phyloP scores from a whole-genome alignment of 2,329 filamentous ascomycete species.

The Gremmenia infestans region DNA sequence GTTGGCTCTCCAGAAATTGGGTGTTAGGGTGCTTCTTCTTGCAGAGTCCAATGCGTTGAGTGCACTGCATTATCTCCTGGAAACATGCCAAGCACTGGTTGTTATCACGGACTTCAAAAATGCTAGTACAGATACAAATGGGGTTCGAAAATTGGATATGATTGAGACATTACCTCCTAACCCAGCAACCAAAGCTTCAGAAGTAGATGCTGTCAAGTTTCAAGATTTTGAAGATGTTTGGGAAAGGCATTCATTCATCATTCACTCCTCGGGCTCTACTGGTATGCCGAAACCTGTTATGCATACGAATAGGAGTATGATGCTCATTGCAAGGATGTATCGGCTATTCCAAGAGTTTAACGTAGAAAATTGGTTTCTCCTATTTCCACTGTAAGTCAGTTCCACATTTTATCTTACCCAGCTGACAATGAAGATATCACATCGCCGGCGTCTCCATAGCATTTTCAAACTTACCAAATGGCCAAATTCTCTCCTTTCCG shows the following conservation, averaged over 20 bases:
- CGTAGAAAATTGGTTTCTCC: slow-evolving; percentile 32
- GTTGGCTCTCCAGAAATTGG: slow-evolving; percentile 30
- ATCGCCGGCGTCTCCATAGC: slow-evolving; percentile 30
- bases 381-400: slow-evolving; percentile 28
- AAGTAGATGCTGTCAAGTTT: slow-evolving; percentile 24
- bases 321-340: slow-evolving; percentile 33
- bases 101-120: slow-evolving; percentile 29
- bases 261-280: slow-evolving; percentile 30
- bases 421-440: slow-evolving; percentile 22
- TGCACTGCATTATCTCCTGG: slow-evolving; percentile 26
- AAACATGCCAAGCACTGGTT: slow-evolving; percentile 24
- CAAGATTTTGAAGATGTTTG: slow-evolving; percentile 29
- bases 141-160: slow-evolving; percentile 21
- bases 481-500: slow-evolving; percentile 29
- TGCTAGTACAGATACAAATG: slow-evolving; percentile 15
- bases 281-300: slow-evolving; percentile 31
- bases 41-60: slow-evolving; percentile 28
- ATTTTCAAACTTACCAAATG: slow-evolving; percentile 30
- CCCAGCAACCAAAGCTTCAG: neutral
- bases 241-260: slow-evolving; percentile 30
- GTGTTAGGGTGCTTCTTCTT: slow-evolving; percentile 27
- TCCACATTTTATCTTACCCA: neutral
- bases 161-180: slow-evolving; percentile 17
- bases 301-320: slow-evolving; percentile 32
- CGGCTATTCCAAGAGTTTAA: slow-evolving; percentile 30